phyloP scores from a whole-genome alignment of 352 stramenopile species.

The Phytophthora meadii region DNA sequence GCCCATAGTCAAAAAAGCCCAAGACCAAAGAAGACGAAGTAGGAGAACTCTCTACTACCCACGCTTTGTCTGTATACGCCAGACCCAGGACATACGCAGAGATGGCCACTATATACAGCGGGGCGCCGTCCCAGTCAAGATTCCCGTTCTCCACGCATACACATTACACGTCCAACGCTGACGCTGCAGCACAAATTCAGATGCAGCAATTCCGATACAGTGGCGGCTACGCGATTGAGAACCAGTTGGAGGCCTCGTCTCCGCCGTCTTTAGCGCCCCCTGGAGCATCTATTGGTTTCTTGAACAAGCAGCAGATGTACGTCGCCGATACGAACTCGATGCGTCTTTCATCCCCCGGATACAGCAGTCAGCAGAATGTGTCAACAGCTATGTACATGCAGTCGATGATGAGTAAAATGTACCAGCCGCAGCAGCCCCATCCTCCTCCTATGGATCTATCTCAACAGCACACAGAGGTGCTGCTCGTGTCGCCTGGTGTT shows the following conservation, averaged over 20 bases:
- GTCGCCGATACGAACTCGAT: conserved; percentile 27
- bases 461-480: conserved; percentile 50
- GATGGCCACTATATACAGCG: conserved; percentile 81
- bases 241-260: conserved; percentile 41
- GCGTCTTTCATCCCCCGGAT: conserved; percentile 34
- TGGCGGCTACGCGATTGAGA: conserved; percentile 51
- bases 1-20: conserved; percentile 34
- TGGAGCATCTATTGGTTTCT: conserved; percentile 45
- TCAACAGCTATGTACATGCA: conserved; percentile 62
- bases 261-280: conserved; percentile 47
- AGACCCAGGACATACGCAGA: conserved; percentile 1
- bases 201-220: conserved; percentile 66
- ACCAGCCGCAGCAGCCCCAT: conserved; percentile 62
- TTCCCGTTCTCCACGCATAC: conserved; percentile 70
- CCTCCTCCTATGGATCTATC: conserved; percentile 45
- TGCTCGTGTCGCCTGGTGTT: conserved; percentile 71
- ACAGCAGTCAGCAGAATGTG: conserved; percentile 35
- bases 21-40: conserved; percentile 18
- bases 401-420: conserved; percentile 71
- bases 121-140: conserved; percentile 54
- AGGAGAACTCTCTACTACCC: background rate
- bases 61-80: background rate
- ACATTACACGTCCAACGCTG: conserved; percentile 67
- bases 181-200: conserved; percentile 54
- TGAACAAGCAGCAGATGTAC: conserved; percentile 47